Conservation (phyloP, 345 rosid genomes). For the Brassica cretica region DNA sequence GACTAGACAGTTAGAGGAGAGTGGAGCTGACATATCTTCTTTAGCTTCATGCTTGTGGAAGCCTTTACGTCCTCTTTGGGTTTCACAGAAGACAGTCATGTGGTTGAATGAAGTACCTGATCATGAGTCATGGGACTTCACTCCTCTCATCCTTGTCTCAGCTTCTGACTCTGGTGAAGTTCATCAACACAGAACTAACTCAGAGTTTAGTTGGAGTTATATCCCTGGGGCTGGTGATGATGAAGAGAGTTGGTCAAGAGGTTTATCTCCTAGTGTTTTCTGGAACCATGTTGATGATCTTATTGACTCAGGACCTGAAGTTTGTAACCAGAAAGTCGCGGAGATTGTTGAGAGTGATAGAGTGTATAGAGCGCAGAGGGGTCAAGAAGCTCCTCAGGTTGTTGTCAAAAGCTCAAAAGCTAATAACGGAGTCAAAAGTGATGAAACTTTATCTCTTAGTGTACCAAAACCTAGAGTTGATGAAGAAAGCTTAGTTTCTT, state of each 20-base stretch:
- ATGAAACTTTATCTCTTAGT: slow-evolving; percentile 25
- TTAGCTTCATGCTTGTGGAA: slow-evolving; percentile 61
- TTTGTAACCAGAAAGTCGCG: slow-evolving; percentile 84
- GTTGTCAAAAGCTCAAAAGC: slow-evolving; percentile 43
- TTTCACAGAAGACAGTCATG: slow-evolving; percentile 79
- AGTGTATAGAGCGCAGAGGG: slow-evolving; percentile 77
- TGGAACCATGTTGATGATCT: slow-evolving; percentile 75
- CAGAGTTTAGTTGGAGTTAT: slow-evolving; percentile 91
- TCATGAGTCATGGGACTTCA: slow-evolving; percentile 87
- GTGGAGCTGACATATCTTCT: slow-evolving; percentile 85
- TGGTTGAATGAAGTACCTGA: slow-evolving; percentile 96
- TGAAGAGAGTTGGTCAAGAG: slow-evolving; percentile 98
- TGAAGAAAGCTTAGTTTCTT: slow-evolving; percentile 45
- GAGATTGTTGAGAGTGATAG: slow-evolving; percentile 82
- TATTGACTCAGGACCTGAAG: slow-evolving; percentile 67
- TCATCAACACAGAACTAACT: slow-evolving; percentile 45
- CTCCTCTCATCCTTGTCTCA: slow-evolving; percentile 79
- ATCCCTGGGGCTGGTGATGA: slow-evolving; percentile 98
- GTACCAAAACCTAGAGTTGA: slow-evolving; percentile 27
- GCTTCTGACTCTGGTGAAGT: slow-evolving; percentile 59
- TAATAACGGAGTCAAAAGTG: slow-evolving; percentile 23
- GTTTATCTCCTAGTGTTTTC: slow-evolving; percentile 71
- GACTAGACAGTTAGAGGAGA: slow-evolving; percentile 63
- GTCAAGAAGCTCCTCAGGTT: slow-evolving; percentile 69
- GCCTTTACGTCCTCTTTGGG: slow-evolving; percentile 84